Conservation (phyloP, 371 early-diverging fungal genomes). For the Rhizomucor pusillus region DNA sequence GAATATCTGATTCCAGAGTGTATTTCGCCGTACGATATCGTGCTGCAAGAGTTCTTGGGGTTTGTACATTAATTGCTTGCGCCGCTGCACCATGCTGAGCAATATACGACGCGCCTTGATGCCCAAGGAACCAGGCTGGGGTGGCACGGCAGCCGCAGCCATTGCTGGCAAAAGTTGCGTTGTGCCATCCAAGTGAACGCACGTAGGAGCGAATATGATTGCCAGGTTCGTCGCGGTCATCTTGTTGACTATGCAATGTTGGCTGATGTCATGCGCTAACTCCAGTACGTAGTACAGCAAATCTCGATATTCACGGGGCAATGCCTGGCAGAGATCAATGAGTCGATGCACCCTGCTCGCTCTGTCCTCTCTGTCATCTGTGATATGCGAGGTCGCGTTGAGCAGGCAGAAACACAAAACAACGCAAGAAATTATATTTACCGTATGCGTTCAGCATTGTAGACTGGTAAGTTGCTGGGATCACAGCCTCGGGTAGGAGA, state of each 20-base stretch:
- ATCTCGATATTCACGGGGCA: slow-evolving; percentile 24
- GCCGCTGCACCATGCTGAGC: not conserved
- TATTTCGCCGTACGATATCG: slow-evolving; percentile 23
- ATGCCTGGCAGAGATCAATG: not conserved
- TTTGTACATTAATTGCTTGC: slow-evolving; percentile 2
- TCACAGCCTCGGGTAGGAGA: slow-evolving; percentile 53
- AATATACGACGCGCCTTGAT: not conserved
- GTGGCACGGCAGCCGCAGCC: not conserved
- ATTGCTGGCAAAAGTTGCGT: slow-evolving; percentile 7
- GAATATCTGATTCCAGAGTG: slow-evolving; percentile 24
- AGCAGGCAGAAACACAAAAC: no score
- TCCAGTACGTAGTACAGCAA: slow-evolving; percentile 21
- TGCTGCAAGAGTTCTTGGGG: slow-evolving; percentile 25
- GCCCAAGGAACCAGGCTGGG: not conserved
- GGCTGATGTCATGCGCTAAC: slow-evolving; percentile 16
- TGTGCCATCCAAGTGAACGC: slow-evolving; percentile 23
- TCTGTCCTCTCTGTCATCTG: no score
- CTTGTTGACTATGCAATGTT: slow-evolving; percentile 18
- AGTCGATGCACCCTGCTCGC: not conserved
- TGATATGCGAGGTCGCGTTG: no score
- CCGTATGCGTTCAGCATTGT: slow-evolving; percentile 42
- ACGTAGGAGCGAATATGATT: slow-evolving; percentile 38
- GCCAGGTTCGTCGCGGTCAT: slow-evolving; percentile 32
- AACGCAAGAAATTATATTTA: not conserved
- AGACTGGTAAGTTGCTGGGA: slow-evolving; percentile 43